Conservation (phyloP, 1,284 basidiomycete species). For the Leccinum solheimii region DNA sequence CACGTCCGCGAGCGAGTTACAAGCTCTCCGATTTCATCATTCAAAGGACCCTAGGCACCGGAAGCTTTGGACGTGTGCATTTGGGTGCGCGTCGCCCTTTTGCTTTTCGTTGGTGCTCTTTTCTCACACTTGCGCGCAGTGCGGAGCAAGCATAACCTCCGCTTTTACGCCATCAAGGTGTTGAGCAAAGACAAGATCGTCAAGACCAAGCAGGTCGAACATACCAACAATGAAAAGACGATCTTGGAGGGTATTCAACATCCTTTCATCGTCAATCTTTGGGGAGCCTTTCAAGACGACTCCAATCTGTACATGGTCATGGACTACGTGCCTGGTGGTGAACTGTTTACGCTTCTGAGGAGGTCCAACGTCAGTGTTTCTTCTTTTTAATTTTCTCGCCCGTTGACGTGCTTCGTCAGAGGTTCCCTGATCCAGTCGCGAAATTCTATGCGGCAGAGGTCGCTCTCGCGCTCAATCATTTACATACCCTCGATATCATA, state of each 20-base stretch:
- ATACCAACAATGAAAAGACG: slow-evolving; percentile 94
- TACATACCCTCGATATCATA: slow-evolving; percentile 90
- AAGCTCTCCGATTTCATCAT: slow-evolving; percentile 73
- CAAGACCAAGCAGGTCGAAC: slow-evolving; percentile 95
- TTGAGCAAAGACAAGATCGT: slow-evolving; percentile 94
- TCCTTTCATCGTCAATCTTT: slow-evolving; percentile 97
- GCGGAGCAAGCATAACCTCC: slow-evolving; percentile 87
- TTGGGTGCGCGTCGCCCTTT: slow-evolving; percentile 55
- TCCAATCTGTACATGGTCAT: slow-evolving; percentile 99
- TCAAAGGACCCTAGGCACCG: slow-evolving; percentile 83
- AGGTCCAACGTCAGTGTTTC: slow-evolving; percentile 74
- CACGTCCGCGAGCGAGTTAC: slow-evolving; percentile 65
- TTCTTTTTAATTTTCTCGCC: slow-evolving; percentile 1
- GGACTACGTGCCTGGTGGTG: slow-evolving; percentile 99
- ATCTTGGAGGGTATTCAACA: slow-evolving; percentile 91
- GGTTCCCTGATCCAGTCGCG: slow-evolving; percentile 97
- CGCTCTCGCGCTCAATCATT: slow-evolving; percentile 89
- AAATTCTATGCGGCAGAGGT: slow-evolving; percentile 99
- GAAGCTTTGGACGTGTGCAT: slow-evolving; percentile 94
- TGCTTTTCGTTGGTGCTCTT: background rate
- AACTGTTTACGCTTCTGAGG: slow-evolving; percentile 89
- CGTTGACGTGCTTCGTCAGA: slow-evolving; percentile 44
- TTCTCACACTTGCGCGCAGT: slow-evolving; percentile 44
- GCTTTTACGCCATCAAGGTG: slow-evolving; percentile 95
- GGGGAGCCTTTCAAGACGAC: slow-evolving; percentile 96